Evolutionary conservation across 2,329 filamentous ascomycete genomes (phyloP).

Genomic region (Penicillium sp.): DNA sequence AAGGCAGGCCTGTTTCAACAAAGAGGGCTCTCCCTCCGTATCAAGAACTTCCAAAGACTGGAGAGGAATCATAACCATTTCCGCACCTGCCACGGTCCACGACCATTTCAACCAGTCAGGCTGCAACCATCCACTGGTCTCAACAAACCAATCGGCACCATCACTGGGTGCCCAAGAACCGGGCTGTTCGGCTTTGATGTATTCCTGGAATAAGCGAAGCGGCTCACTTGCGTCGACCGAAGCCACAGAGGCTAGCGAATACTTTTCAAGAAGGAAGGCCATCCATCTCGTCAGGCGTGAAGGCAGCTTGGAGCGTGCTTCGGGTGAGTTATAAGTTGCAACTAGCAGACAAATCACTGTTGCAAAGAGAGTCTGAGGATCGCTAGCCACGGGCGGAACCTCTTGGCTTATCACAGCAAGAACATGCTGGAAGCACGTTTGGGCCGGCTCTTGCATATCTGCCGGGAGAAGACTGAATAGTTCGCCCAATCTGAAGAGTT

Average conservation of each 20-base stretch:
- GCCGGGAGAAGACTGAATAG: conserved; percentile 32
- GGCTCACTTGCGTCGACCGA: conserved; percentile 12
- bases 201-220: conserved; percentile 16
- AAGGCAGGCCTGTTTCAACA: conserved; percentile 36
- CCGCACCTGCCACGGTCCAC: conserved; percentile 44
- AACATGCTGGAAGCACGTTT: conserved; percentile 27
- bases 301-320: conserved; percentile 24
- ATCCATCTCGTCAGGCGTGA: conserved; percentile 40
- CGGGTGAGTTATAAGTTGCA: conserved; percentile 24
- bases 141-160: conserved; percentile 19
- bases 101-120: conserved; percentile 45
- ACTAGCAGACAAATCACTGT: conserved; percentile 38
- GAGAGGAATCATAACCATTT: conserved; percentile 38
- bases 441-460: conserved; percentile 27
- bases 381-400: conserved; percentile 22
- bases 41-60: conserved; percentile 36
- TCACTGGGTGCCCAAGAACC: conserved; percentile 8
- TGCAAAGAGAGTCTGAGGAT: conserved; percentile 21
- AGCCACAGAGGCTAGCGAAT: conserved; percentile 33
- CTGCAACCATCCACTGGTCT: conserved; percentile 39
- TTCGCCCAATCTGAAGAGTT: conserved; percentile 36
- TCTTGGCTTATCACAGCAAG: conserved; percentile 19
- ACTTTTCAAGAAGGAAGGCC: conserved; percentile 36
- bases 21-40: conserved; percentile 21
- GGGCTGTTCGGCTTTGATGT: conserved; percentile 11